Base-by-base conservation (phyloP, 139 green algal genomes). In the Yamagishiella unicocca region DNA sequence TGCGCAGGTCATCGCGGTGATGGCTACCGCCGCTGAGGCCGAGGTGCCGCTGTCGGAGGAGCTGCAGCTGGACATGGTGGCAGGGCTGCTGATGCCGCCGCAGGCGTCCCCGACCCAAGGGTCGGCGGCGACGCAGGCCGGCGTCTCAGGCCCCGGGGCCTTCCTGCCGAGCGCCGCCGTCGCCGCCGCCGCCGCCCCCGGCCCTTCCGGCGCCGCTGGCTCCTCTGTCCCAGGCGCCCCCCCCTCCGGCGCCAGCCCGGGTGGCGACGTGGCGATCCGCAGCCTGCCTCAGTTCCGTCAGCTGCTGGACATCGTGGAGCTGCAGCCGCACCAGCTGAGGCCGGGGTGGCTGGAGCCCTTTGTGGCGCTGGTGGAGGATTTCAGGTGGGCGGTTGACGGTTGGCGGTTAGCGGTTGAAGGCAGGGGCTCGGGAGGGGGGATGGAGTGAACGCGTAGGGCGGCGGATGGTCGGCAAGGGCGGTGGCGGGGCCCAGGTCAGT, bases 321-420 rank as follows among this genome's bases (percentile, higher is more conserved):
- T 84, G 78, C 78, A 74, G 38, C 54, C 38, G 37, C 19, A 72
- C 35, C 7, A 9, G 38, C 38, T 84, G 78, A 21, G 19, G 38
- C 27, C 58, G 31, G 78, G 31, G 12, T 84, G 78, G 78, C 14
- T 74, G 78, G 78, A 43, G 54, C 31, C 21, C 35, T 71, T 83
- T 3, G 54, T 71, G 8, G 53, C 19, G 33, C 76, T 71, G 54
- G 76, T 83, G 54, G 54, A 72, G 54, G 76, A 71, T 27, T 71
- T 72, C 53, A 83, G 76, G 76, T 83, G 33, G 5, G 70, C 8
- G 46, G 35, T n/a, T n/a, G n/a, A n/a, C n/a, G n/a, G n/a, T n/a
- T n/a, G n/a, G n/a, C n/a, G n/a, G n/a, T n/a, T n/a, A n/a, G n/a
- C n/a, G n/a, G n/a, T n/a, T n/a, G n/a, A n/a, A n/a, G n/a, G n/a